Conservation (phyloP, 208 protist genomes). For the Leishmania mexicana region DNA sequence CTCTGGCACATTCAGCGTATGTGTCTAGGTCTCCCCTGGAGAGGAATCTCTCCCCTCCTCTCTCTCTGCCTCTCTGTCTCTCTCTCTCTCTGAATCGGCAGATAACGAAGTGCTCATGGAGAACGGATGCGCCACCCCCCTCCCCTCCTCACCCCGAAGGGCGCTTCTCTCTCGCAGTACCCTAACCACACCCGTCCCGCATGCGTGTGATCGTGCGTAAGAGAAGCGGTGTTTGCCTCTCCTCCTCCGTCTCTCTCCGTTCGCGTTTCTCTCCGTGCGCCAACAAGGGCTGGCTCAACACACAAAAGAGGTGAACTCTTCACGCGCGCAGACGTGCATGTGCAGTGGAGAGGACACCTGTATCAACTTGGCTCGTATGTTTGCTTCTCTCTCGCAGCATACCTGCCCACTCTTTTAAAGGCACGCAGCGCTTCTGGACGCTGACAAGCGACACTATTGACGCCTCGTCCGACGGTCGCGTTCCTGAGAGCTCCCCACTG, state of each 20-base stretch:
- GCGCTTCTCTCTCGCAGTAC: neutral
- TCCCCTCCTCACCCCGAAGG: neutral
- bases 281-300: neutral
- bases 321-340: neutral
- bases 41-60: no score
- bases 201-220: neutral
- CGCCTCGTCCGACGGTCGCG: neutral
- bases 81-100: neutral
- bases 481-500: neutral
- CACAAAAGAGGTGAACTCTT: neutral
- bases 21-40: no score
- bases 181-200: neutral
- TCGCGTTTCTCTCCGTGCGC: neutral
- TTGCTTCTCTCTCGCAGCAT: neutral
- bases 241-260: neutral
- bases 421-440: neutral
- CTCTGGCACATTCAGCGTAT: neutral
- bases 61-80: no score
- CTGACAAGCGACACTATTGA: neutral
- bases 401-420: neutral
- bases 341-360: neutral
- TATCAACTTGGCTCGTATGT: neutral
- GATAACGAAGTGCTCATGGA: neutral
- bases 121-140: neutral
- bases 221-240: neutral